A percentile compares a stretch with the other conserved stretches of the same genome.
Conservation (phyloP, 2,329 filamentous ascomycete species). For the Fusarium camptoceras region DNA sequence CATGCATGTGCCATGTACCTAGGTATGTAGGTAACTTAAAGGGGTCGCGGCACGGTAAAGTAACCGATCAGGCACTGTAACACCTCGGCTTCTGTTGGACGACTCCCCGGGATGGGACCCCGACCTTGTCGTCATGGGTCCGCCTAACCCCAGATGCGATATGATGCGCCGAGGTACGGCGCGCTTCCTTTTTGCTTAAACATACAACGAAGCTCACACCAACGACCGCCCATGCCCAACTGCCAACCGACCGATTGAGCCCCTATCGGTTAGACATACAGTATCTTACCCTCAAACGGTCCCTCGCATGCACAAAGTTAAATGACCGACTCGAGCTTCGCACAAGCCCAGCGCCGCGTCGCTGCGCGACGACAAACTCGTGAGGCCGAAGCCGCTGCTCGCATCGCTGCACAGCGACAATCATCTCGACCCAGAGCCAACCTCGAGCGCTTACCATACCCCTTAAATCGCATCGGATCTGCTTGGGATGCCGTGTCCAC, state of each 20-base stretch:
- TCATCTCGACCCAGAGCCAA: conserved; percentile 65
- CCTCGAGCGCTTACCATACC: conserved; percentile 69
- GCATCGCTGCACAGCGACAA: conserved; percentile 62
- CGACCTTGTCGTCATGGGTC: conserved; percentile 40
- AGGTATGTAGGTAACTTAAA: background rate
- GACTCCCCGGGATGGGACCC: conserved; percentile 15
- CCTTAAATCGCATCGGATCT: conserved; percentile 69
- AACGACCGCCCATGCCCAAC: conserved; percentile 3
- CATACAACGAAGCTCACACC: conserved; percentile 14
- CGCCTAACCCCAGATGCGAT: conserved; percentile 36
- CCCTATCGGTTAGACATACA: background rate
- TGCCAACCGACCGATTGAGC: background rate
- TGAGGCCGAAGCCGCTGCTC: conserved; percentile 73
- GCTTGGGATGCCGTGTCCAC: conserved; percentile 79
- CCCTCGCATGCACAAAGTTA: conserved; percentile 47
- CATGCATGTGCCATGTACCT: background rate
- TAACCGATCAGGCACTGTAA: conserved; percentile 17
- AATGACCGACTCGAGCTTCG: conserved; percentile 76
- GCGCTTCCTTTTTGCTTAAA: conserved; percentile 28
- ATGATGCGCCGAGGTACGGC: conserved; percentile 20
- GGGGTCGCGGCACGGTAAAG: background rate
- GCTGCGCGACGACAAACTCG: conserved; percentile 82
- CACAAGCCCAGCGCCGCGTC: conserved; percentile 88
- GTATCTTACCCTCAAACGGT: background rate
- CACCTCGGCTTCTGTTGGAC: conserved; percentile 42